phyloP scores from a whole-genome alignment of 192 early-diverging fungal species.

The Coemansia sp. region DNA sequence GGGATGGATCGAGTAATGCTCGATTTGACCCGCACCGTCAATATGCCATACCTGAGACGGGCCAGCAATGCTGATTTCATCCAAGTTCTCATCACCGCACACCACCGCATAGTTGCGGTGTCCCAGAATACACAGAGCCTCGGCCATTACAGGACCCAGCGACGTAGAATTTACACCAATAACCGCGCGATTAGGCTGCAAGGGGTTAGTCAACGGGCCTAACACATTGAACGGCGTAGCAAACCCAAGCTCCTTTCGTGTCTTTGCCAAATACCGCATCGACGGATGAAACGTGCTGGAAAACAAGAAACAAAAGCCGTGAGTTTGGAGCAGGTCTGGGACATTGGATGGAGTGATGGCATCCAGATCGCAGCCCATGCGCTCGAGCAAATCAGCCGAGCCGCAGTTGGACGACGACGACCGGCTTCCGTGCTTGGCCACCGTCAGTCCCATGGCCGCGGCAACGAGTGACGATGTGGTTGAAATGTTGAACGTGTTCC shows the following conservation, averaged over 20 bases:
- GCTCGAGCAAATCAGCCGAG: constrained; percentile 92
- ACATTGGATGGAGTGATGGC: constrained; percentile 67
- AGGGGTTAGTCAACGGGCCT: constrained; percentile 90
- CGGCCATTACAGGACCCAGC: constrained; percentile 79
- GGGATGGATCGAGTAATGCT: constrained; percentile 67
- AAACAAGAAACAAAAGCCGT: constrained; percentile 90
- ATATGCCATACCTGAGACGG: constrained; percentile 88
- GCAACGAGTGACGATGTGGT: constrained; percentile 90
- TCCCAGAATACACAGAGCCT: constrained; percentile 79
- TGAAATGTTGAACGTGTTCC: constrained; percentile 95
- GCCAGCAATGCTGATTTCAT: constrained; percentile 90
- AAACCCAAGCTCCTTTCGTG: constrained; percentile 85
- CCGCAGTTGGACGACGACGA: constrained; percentile 88
- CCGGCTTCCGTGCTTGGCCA: constrained; percentile 96
- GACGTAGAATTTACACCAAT: constrained; percentile 83
- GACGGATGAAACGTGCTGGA: constrained; percentile 88
- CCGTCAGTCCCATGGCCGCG: constrained; percentile 83
- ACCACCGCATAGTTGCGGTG: constrained; percentile 85
- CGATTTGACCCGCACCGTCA: constrained; percentile 60
- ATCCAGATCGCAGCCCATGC: constrained; percentile 71
- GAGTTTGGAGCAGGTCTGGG: constrained; percentile 58
- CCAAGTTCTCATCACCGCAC: constrained; percentile 84
- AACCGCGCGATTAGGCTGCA: constrained; percentile 73
- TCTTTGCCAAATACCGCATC: constrained; percentile 74
- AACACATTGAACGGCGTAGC: constrained; percentile 93